These are phyloP conservation scores for Vitis amurensis DNA, from an alignment of 164 flowering plant genomes.

Conservation along the genomic window DNA sequence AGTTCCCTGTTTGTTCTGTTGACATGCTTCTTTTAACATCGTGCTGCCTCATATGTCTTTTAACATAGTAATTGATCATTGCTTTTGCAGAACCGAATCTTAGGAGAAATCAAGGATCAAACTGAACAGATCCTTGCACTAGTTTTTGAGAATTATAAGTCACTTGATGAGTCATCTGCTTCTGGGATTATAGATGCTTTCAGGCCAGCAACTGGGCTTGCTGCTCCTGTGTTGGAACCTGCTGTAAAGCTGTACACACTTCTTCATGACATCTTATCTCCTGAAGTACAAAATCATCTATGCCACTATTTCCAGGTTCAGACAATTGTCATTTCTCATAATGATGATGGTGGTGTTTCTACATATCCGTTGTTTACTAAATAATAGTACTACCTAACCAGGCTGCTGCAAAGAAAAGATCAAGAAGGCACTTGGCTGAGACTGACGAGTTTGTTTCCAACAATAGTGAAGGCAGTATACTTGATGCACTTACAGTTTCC, in stretches of 20 bases:
- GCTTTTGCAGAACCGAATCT: conserved; percentile 69
- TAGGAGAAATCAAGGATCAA: conserved; percentile 87
- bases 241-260: conserved; percentile 82
- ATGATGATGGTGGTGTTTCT: conserved; percentile 6
- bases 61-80: conserved; percentile 3
- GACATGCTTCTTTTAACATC: background rate
- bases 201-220: conserved; percentile 72
- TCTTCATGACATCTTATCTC: conserved; percentile 80
- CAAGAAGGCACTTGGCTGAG: conserved; percentile 78
- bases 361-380: background rate
- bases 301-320: conserved; percentile 84
- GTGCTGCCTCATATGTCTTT: conserved; percentile 1
- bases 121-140: conserved; percentile 75
- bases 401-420: conserved; percentile 91
- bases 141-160: conserved; percentile 87
- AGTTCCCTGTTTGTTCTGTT: background rate
- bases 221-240: conserved; percentile 81
- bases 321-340: background rate
- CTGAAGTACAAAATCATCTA: conserved; percentile 75
- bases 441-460: conserved; percentile 80
- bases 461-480: conserved; percentile 49
- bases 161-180: conserved; percentile 71
- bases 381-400: conserved; percentile 16
- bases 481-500: conserved; percentile 58
- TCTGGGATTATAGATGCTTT: conserved; percentile 80